A percentile compares a stretch with the other conserved stretches of the same genome.
Conservation (phyloP, 768 basidiomycete species). For the Ramaria sp. region DNA sequence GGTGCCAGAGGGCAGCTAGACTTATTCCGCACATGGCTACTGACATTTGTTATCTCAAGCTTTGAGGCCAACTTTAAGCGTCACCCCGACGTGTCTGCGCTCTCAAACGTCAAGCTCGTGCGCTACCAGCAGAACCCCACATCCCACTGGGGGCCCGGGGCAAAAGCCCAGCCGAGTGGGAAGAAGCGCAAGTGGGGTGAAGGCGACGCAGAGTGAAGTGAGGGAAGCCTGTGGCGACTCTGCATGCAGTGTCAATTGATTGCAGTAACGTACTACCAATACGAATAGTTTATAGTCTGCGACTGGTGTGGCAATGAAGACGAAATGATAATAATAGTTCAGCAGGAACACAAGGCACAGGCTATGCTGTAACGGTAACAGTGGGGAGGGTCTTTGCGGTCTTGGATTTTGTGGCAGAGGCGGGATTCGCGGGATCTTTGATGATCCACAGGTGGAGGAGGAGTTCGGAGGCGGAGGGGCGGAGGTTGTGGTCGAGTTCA, state of each 20-base stretch:
- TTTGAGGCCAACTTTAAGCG: slow-evolving; percentile 61
- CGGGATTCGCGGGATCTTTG: slow-evolving; percentile 23
- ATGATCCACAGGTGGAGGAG: slow-evolving; percentile 66
- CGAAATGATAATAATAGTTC: not conserved
- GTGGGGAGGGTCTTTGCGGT: not conserved
- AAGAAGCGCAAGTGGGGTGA: slow-evolving; percentile 23
- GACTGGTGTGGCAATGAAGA: not conserved
- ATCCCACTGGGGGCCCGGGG: slow-evolving; percentile 88
- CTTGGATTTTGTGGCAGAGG: slow-evolving; percentile 13
- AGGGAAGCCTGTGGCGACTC: not conserved
- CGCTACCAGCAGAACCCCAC: slow-evolving; percentile 87
- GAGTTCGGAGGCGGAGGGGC: slow-evolving; percentile 71
- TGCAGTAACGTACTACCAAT: not conserved
- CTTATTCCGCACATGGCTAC: not conserved
- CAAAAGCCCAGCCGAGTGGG: slow-evolving; percentile 37
- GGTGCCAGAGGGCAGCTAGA: too few species aligned
- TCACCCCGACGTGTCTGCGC: slow-evolving; percentile 53
- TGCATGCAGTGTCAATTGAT: not conserved
- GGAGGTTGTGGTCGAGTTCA: slow-evolving; percentile 68
- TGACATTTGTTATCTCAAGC: slow-evolving; percentile 23
- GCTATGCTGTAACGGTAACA: not conserved
- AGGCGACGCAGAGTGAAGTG: too few species aligned
- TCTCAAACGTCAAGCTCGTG: slow-evolving; percentile 65
- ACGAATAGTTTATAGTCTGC: slow-evolving; percentile 1
- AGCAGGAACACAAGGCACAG: not conserved